phyloP scores from a whole-genome alignment of 495 filamentous ascomycete genomes.

The Pyrenula aspistea region DNA sequence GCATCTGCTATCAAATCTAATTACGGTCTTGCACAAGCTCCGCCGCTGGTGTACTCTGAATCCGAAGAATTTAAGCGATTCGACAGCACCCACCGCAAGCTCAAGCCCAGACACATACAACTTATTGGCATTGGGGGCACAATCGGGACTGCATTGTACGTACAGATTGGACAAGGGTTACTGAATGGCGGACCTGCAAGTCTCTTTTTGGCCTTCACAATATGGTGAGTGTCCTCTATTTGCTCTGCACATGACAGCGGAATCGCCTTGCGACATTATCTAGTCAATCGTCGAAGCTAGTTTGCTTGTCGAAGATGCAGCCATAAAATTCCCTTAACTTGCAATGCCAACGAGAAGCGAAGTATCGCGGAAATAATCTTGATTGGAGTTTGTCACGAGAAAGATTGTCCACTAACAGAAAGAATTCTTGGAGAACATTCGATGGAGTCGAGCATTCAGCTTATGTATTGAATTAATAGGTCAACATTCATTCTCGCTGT shows the following conservation, averaged over 20 bases:
- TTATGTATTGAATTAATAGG: conserved; percentile 31
- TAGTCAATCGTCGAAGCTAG: too few relatives aligned
- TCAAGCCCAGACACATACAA: conserved; percentile 58
- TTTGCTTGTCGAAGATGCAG: too few relatives aligned
- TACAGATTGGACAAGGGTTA: conserved; percentile 58
- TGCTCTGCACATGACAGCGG: too few relatives aligned
- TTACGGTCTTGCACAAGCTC: conserved; percentile 2
- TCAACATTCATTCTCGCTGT: conserved; percentile 58
- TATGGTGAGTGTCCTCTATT: conserved; percentile 56
- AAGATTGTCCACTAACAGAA: too few relatives aligned
- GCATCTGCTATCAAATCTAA: conserved; percentile 15
- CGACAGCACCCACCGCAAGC: conserved; percentile 42
- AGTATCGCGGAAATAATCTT: too few relatives aligned
- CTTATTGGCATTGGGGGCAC: conserved; percentile 67
- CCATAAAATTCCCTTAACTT: too few relatives aligned
- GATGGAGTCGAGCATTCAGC: conserved; percentile 10
- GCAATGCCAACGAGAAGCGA: too few relatives aligned
- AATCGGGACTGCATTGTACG: conserved; percentile 72
- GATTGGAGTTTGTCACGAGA: too few relatives aligned
- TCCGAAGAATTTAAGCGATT: not conserved
- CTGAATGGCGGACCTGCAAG: conserved; percentile 63
- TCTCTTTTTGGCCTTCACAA: conserved; percentile 63
- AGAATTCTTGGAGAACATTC: too few relatives aligned
- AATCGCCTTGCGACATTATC: too few relatives aligned
- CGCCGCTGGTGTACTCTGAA: not conserved